Conservation (phyloP, 345 rosid genomes). For the Firmiana major region DNA sequence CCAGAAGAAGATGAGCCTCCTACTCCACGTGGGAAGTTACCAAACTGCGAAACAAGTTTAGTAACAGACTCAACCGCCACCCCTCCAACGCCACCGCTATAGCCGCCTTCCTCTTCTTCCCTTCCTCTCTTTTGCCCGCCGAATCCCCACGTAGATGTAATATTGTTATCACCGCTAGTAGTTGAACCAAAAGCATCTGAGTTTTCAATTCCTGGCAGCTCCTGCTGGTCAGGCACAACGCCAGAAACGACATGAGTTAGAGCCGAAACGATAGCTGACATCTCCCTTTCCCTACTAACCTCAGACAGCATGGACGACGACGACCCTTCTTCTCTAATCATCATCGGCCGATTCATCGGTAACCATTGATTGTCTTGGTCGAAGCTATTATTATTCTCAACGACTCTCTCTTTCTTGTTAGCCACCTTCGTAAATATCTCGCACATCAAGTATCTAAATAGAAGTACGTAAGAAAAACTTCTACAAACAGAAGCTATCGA, state of each 20-base stretch:
- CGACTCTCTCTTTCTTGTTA: slow-evolving; percentile 11
- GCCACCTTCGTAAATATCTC: slow-evolving; percentile 33
- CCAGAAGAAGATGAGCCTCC: slow-evolving; percentile 11
- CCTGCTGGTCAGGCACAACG: slow-evolving; percentile 24
- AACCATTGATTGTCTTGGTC: slow-evolving; percentile 20
- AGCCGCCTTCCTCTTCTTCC: slow-evolving; percentile 33
- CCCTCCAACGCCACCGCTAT: neutral
- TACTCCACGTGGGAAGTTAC: neutral
- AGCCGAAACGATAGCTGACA: slow-evolving; percentile 72
- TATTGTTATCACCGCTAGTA: neutral
- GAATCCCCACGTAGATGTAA: slow-evolving; percentile 23
- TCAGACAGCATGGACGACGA: slow-evolving; percentile 22
- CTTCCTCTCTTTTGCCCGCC: slow-evolving; percentile 36
- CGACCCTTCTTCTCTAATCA: neutral
- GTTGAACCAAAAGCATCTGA: neutral
- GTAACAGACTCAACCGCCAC: slow-evolving; percentile 1
- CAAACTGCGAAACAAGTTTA: neutral
- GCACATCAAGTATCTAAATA: neutral
- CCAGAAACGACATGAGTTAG: slow-evolving; percentile 67
- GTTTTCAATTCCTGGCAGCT: neutral
- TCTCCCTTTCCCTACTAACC: slow-evolving; percentile 56
- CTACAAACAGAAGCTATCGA: neutral
- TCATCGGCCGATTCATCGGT: neutral
- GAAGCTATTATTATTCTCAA: neutral
- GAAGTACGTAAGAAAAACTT: neutral